Conservation (phyloP, 345 rosid species). For the Mallotus nudiflorus region DNA sequence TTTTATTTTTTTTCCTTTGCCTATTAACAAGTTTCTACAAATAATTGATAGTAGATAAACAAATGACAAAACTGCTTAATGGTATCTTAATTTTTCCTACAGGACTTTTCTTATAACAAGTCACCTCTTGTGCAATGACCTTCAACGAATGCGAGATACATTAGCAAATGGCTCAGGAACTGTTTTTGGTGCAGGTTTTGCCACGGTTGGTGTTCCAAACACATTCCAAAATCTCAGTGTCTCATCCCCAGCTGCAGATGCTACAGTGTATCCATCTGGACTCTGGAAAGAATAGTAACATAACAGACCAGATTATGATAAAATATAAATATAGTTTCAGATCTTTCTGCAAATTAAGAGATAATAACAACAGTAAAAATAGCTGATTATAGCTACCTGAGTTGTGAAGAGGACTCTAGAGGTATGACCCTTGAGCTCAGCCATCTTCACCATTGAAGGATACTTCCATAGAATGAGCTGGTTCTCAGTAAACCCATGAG, state of each 20-base stretch:
- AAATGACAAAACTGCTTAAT: too few species aligned
- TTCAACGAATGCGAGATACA: conserved; percentile 9
- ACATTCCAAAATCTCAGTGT: conserved; percentile 64
- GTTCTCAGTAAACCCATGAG: conserved; percentile 49
- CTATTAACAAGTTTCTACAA: not conserved
- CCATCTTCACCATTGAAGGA: conserved; percentile 51
- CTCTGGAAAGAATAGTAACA: conserved; percentile 30
- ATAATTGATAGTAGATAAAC: not conserved
- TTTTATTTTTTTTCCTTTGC: not conserved
- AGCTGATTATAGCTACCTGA: conserved; percentile 17
- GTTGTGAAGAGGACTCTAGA: conserved; percentile 48
- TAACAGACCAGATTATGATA: not conserved
- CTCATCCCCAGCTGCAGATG: conserved; percentile 69
- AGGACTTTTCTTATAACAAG: too few species aligned
- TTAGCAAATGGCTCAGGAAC: conserved; percentile 3
- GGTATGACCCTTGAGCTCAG: conserved; percentile 45
- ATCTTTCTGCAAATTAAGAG: not conserved
- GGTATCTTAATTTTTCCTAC: too few species aligned
- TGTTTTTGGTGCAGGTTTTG: conserved; percentile 42
- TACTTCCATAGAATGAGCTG: conserved; percentile 51
- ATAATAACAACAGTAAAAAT: not conserved
- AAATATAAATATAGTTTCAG: not conserved
- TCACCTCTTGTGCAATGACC: not conserved
- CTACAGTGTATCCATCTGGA: conserved; percentile 66
- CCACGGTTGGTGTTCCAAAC: conserved; percentile 54